Conservation (phyloP, 495 filamentous ascomycete species). For the Hypoxylon intermedium region DNA sequence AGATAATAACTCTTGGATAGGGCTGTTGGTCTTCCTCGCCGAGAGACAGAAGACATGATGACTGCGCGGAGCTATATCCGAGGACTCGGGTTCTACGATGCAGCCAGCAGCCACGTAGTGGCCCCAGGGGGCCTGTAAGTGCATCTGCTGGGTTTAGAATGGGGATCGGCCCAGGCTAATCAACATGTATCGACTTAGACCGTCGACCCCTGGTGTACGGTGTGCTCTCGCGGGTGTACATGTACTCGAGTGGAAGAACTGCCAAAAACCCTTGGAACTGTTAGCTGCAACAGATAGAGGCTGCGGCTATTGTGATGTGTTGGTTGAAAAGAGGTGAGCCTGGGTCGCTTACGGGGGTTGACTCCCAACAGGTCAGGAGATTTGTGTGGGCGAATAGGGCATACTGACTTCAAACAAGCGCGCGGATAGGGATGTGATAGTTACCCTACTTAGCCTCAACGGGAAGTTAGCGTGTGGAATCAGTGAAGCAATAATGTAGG, state of each 20-base stretch:
- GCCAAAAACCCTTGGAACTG: neutral
- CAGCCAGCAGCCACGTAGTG: neutral
- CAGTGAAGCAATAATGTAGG: too few species aligned
- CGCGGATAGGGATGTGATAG: conserved; percentile 24
- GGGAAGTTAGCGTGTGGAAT: conserved; percentile 5
- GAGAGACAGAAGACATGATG: conserved; percentile 4
- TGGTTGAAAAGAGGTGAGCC: conserved; percentile 13
- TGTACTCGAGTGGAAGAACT: neutral
- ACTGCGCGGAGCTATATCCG: conserved; percentile 15
- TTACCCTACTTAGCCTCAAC: conserved; percentile 1
- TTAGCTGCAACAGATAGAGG: conserved; percentile 15
- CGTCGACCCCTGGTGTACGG: conserved; percentile 12
- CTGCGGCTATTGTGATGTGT: conserved; percentile 24
- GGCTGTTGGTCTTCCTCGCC: neutral
- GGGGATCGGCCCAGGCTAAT: conserved; percentile 27
- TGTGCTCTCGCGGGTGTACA: conserved; percentile 9
- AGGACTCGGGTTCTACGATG: conserved; percentile 4
- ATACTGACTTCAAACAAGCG: conserved; percentile 14
- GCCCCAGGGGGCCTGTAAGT: neutral
- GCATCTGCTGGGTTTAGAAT: conserved; percentile 12
- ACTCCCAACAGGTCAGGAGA: conserved; percentile 9
- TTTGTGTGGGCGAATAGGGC: conserved; percentile 9
- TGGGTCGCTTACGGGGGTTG: conserved; percentile 24
- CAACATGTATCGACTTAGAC: conserved; percentile 7
- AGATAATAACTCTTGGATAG: neutral